phyloP scores from a whole-genome alignment of 371 early-diverging fungal genomes.

The Syncephalastrum sp. region DNA sequence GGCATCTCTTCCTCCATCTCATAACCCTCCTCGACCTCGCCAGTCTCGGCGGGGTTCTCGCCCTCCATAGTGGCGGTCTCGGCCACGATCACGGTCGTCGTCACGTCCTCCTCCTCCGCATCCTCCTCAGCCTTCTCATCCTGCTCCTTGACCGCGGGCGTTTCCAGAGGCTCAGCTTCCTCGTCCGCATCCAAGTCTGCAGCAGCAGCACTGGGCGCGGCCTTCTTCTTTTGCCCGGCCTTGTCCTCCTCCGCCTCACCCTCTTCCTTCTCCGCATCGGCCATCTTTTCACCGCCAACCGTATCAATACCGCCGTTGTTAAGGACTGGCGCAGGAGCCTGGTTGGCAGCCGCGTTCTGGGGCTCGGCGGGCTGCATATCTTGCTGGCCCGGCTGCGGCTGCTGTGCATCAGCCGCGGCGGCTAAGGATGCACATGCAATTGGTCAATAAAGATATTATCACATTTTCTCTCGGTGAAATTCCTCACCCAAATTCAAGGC shows the following conservation, averaged over 20 bases:
- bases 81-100: conserved; percentile 23
- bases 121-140: neutral
- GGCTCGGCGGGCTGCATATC: neutral
- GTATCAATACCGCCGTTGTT: neutral
- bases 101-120: conserved; percentile 7
- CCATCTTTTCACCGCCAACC: conserved; percentile 3
- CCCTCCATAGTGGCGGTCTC: conserved; percentile 19
- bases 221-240: neutral
- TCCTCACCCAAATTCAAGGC: conserved; percentile 14
- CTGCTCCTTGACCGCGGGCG: neutral
- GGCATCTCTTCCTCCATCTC: neutral
- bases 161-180: neutral
- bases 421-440: conserved; percentile 1
- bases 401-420: conserved; percentile 7
- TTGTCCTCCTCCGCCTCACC: conserved; percentile 5
- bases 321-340: neutral
- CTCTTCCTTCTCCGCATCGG: conserved; percentile 2
- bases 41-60: neutral
- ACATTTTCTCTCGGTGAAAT: neutral
- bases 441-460: neutral
- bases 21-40: conserved; percentile 17
- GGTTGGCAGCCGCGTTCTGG: neutral
- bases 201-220: neutral
- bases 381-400: conserved; percentile 1
- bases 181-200: neutral